Percentiles rank a stretch among this genome's conserved stretches.
Evolutionary conservation across 208 protist genomes (phyloP).

Genomic region (Trypanosomatidae sp.): DNA sequence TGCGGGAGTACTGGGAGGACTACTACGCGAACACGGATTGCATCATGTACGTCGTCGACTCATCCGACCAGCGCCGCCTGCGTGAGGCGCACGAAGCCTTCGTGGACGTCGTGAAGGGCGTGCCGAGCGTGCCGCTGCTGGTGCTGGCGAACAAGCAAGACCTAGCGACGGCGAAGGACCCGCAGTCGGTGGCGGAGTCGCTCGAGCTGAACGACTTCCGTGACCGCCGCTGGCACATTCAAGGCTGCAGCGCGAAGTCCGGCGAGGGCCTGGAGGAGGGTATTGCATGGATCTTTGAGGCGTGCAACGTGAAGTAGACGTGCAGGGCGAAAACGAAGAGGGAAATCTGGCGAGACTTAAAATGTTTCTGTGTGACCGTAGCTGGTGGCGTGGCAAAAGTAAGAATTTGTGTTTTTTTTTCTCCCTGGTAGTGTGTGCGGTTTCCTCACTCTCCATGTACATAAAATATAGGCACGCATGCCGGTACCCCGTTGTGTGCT

Average conservation of each 20-base stretch:
- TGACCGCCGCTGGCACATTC: conserved; percentile 96
- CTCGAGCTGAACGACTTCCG: conserved; percentile 89
- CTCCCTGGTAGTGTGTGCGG: no score
- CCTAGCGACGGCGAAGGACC: conserved; percentile 90
- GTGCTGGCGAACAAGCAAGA: conserved; percentile 99
- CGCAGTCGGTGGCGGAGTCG: conserved; percentile 69
- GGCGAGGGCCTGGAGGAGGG: conserved; percentile 93
- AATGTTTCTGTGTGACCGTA: no score
- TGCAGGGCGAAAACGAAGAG: no score
- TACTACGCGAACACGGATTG: conserved; percentile 98
- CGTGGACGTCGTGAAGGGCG: conserved; percentile 89
- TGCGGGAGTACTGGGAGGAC: conserved; percentile 98
- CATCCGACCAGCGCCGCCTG: conserved; percentile 86
- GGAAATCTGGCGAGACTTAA: no score
- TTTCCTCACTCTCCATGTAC: no score
- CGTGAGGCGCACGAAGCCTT: conserved; percentile 95
- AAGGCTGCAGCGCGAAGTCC: conserved; percentile 95
- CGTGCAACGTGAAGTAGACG: conserved; percentile 40
- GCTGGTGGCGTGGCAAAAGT: no score
- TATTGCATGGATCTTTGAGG: conserved; percentile 91
- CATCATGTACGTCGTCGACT: conserved; percentile 98
- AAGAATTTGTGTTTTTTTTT: no score
- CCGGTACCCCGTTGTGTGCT: no score
- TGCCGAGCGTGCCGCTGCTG: conserved; percentile 97
- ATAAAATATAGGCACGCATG: no score